Evolutionary conservation across 179 eudicot genomes (phyloP), one percentile per base, ranked within the genome.

Genomic region (Spergularia azorica): DNA sequence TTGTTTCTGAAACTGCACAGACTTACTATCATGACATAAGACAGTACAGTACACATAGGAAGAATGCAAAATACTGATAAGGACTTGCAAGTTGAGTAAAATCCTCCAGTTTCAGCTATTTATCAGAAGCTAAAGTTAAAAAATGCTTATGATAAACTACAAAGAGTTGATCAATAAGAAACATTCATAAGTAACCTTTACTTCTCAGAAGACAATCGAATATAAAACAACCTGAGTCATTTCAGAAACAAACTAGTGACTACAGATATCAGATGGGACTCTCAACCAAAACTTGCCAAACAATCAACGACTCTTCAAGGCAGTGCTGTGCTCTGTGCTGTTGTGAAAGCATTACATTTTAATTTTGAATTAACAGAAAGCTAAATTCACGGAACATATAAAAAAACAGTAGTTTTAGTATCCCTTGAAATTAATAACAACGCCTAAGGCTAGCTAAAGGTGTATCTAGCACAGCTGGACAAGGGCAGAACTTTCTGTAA

Each of bases 1-100:
- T 55, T 50, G 59, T 64, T 71, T 72, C 60, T 41, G 61, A 41
- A 57, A 78, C 46, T 43, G 20, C 5, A 61, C 7, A 54, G 36
- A 36, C n/a, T 14, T 48, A n/a, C 9, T 21, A 43, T 16, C 61
- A 65, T 57, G 67, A 58, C 41, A 62, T 39, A 54, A 20, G 64
- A 57, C 21, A 5, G 7, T 46, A 6, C 14, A 52, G 59, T 80
- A 55, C 43, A 65, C 54, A 43, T 5, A 12, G 38, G 26, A 48
- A 63, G 46, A 15, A 67, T 14, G 43, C 52, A 69, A 63, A 38
- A 62, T 52, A 55, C 12, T 66, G 56, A 17, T 18, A 38, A 69
- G 36, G 1, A 18, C 6, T 50, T 50, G 58, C 20, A 48, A 17
- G 8, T 36, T 54, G 26, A 63, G 26, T 13, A 38, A 46, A 66